A percentile compares a stretch with the other conserved stretches of the same genome.
Conservation (phyloP, 1,139 yeast species). For the Arxiozyma bovina region DNA sequence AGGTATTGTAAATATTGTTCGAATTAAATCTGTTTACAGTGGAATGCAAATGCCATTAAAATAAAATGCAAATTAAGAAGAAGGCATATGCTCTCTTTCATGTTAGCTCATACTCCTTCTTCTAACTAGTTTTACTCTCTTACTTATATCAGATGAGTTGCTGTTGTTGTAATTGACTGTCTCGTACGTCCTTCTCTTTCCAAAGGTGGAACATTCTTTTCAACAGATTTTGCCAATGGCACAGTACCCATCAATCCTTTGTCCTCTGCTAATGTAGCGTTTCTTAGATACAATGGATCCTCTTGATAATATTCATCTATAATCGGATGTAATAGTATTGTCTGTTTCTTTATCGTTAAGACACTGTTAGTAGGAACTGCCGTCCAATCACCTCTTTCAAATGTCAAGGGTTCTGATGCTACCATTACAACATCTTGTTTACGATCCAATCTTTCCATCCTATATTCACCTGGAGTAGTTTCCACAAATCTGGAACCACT, state of each 20-base stretch:
- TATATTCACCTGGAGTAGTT: slow-evolving; percentile 79
- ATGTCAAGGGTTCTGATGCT: slow-evolving; percentile 92
- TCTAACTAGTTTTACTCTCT: background rate
- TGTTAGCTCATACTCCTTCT: background rate
- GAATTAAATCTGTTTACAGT: no score
- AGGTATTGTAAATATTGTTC: background rate
- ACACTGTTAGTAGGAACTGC: slow-evolving; percentile 90
- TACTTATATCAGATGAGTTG: slow-evolving; percentile 1
- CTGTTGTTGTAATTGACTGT: slow-evolving; percentile 10
- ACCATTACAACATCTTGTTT: slow-evolving; percentile 94
- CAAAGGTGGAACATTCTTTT: slow-evolving; percentile 66
- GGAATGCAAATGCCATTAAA: background rate
- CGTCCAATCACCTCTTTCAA: slow-evolving; percentile 96
- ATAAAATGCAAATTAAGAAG: background rate
- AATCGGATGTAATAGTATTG: slow-evolving; percentile 85
- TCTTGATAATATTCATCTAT: slow-evolving; percentile 78
- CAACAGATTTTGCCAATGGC: slow-evolving; percentile 43
- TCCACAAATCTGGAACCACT: slow-evolving; percentile 89
- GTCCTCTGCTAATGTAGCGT: slow-evolving; percentile 74
- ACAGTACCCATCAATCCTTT: slow-evolving; percentile 85
- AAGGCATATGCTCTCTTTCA: background rate
- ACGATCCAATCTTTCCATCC: slow-evolving; percentile 87
- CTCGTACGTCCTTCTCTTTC: slow-evolving; percentile 73
- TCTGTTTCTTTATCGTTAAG: slow-evolving; percentile 74
- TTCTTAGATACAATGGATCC: slow-evolving; percentile 59